Evolutionary conservation across 805 yeast genomes (phyloP), one percentile per base, ranked within the genome.

Genomic region (Ogataea ramenticola): DNA sequence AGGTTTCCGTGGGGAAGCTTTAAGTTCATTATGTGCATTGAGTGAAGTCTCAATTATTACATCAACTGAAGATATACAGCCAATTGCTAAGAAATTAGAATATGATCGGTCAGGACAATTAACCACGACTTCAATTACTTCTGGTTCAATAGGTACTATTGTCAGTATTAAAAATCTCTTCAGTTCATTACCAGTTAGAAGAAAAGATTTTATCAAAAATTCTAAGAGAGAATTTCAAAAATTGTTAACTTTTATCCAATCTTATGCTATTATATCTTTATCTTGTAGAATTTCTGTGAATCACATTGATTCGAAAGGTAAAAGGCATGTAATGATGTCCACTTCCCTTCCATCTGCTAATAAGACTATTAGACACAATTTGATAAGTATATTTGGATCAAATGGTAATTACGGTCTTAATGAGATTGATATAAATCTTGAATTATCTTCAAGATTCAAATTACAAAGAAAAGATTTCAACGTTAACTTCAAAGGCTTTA

Each of bases 1-100:
- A 27, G 95, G 95, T 0, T 86, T 86, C 54, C 69, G 95, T 61
- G 95, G 95, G 24, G 93, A 86, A 58, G 93, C 93, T 0, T 66
- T 86, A 56, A 78, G 84, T 50, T 82, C 91, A 0, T 54, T 86
- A 10, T 80, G 87, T 54, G 71, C 80, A 6, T 65, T 84, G 16
- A 61, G 79, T 1, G 62, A 67, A 7, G 58, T 84, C 7, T 51
- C 55, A 8, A 67, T 85, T 1, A 59, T 54, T 1, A 84, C 89
- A 0, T 70, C 83, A 3, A 68, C 75, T 2, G 49, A 49, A 6
- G 57, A 64, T 0, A 65, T 59, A 1, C 70, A 72, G 4, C 90
- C 93, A 1, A 65, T 66, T 36, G 93, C 87, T 2, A 66, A 72
- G 32, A 65, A 61, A 39, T 60, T 91, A 19, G 71, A 62, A 33